Base-by-base conservation (phyloP, 257 asterid species). In the Parsonsia alboflavescens region DNA sequence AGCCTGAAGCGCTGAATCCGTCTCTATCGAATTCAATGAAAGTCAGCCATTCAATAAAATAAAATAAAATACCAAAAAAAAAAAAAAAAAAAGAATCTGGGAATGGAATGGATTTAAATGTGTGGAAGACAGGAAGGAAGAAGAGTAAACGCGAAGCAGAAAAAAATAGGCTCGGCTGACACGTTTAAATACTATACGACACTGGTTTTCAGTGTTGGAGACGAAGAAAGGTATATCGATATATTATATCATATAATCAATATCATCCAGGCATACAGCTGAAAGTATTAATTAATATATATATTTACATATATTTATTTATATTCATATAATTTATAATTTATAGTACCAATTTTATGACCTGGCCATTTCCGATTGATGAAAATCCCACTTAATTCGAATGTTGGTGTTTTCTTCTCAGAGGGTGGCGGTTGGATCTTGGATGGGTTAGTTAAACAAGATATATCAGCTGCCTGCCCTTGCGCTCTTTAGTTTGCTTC, bases 21-120 rank as follows among this genome's bases (percentile, higher is more conserved):
- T 21, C 49, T 39, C 56, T 71, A 39, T 39, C 33, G 16, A 41
- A 42, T 28, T 30, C 53, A 72, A 50, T 7, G 26, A 63, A 63
- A 63, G 46, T 63, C 69, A 65, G 70, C 49, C 49, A 19, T 65
- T 19, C 30, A 16, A n/a, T n/a, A n/a, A n/a, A n/a, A n/a, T n/a
- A n/a, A n/a, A 39, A 36, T 0, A 19, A 21, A 19, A 3, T 0
- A 64, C 59, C 10, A 0, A 36, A 30, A 15, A 6, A 16, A 30
- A 9, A 2, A 63, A 26, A 11, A 1, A 3, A 0, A 33, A 15
- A 17, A 63, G 7, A 21, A n/a, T 10, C n/a, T n/a, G n/a, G 7
- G 8, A 42, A 5, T 42, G 46, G n/a, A 33, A 10, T 61, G 42
- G 57, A 58, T 56, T 61, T 45, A 9, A 56, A 64, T 59, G 21